Evolutionary conservation across 2,329 filamentous ascomycete species (phyloP).

Genomic region (Akanthomyces lecanii): DNA sequence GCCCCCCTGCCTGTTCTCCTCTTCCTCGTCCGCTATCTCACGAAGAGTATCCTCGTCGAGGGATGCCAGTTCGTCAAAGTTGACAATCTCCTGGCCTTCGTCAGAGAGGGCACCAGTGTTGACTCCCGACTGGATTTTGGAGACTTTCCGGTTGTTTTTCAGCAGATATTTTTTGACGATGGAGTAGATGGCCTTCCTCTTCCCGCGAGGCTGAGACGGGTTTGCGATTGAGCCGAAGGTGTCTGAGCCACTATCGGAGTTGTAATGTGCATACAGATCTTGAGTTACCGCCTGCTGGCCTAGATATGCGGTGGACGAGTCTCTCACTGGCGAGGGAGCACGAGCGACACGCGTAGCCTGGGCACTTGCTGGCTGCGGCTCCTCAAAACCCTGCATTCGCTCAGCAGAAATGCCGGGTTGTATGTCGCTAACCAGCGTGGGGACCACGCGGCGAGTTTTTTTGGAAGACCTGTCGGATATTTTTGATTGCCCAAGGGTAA

Average conservation of each 20-base stretch:
- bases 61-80: slow-evolving; percentile 31
- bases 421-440: slow-evolving; percentile 23
- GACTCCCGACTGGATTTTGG: slow-evolving; percentile 6
- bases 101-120: slow-evolving; percentile 18
- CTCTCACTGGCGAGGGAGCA: slow-evolving; percentile 12
- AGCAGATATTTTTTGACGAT: slow-evolving; percentile 38
- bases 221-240: not conserved
- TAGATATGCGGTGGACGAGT: slow-evolving; percentile 30
- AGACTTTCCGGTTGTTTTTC: slow-evolving; percentile 24
- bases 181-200: slow-evolving; percentile 39
- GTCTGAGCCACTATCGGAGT: slow-evolving; percentile 1
- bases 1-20: slow-evolving; percentile 26
- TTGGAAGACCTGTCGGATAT: not conserved
- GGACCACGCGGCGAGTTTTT: slow-evolving; percentile 29
- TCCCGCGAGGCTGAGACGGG: slow-evolving; percentile 35
- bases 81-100: slow-evolving; percentile 40
- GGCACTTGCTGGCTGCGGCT: not conserved
- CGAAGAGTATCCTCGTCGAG: slow-evolving; percentile 53
- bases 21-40: slow-evolving; percentile 57
- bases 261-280: not conserved
- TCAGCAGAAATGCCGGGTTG: slow-evolving; percentile 18
- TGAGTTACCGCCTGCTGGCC: slow-evolving; percentile 30
- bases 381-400: slow-evolving; percentile 12
- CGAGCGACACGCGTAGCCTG: not conserved
- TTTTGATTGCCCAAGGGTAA: not conserved